Evolutionary conservation across 139 green algal genomes (phyloP), one percentile per base, ranked within the genome.

Genomic region (Edaphochlamys debaryana): DNA sequence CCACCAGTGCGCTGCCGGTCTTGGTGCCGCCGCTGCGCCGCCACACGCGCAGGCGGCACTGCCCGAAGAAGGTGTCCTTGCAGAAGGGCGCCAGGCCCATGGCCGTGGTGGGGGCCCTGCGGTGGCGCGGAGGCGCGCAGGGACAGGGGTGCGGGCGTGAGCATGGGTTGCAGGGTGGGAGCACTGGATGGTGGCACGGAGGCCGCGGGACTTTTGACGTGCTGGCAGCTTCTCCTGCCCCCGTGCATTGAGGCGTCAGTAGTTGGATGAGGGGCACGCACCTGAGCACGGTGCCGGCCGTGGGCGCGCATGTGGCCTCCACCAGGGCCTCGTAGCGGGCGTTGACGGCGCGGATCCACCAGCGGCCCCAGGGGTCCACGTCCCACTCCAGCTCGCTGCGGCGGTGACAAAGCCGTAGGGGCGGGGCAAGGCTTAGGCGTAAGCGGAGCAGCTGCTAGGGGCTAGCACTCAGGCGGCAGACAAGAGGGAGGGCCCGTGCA

Each of bases 41-140:
- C 96, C 95, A 98, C 37, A 98, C 60, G 4, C 88, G 86, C 66
- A 97, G 79, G 11, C 86, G 84, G 25, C 54, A 86, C 34, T 32
- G 80, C 37, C 96, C 96, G 69, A 88, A 92, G 80, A 99, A 99
- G 19, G 94, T 98, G 92, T 99, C 97, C 73, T 93, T 88, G 88
- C 96, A 98, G 56, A 97, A 91, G 25, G 94, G 93, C 1, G 91
- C 79, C 13, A 98, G 86, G 19, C 96, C 96, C n/a, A 91, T n/a
- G 37, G 91, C 73, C 19, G 88, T 88, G n/a, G 94, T 97, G 50
- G 96, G 96, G 23, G 96, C 96, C 30, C 91, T 89, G 72, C 42
- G 52, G n/a, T 20, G 38, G 25, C 19, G 50, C 7, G n/a, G 34
- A 19, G 34, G 22, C 23, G 13, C n/a, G n/a, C n/a, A n/a, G 2